These are phyloP conservation scores for Colletotrichum sp. DNA, from an alignment of 2,329 filamentous ascomycete species.

Conservation along the genomic window DNA sequence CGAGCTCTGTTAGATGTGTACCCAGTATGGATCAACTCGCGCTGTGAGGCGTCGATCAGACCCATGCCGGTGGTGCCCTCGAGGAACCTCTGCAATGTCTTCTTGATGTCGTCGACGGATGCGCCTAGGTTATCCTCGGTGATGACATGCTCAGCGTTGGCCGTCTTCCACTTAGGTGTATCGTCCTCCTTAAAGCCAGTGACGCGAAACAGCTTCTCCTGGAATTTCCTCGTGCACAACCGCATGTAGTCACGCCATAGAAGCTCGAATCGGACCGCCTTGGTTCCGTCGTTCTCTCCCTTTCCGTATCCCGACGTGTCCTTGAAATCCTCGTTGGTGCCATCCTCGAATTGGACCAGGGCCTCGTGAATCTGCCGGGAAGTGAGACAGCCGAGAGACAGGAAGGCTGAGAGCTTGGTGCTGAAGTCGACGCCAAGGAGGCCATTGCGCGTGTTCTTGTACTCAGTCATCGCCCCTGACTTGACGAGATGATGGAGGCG, in stretches of 20 bases:
- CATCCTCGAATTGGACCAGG: conserved; percentile 74
- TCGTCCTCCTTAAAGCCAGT: conserved; percentile 64
- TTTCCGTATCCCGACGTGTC: conserved; percentile 63
- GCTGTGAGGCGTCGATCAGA: conserved; percentile 77
- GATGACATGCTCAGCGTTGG: conserved; percentile 42
- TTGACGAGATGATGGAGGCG: conserved; percentile 66
- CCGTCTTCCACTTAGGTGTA: conserved; percentile 55
- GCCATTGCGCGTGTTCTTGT: conserved; percentile 75
- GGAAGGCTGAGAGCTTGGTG: conserved; percentile 77
- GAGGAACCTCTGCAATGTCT: conserved; percentile 63
- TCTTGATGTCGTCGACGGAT: conserved; percentile 42
- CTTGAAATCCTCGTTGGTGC: conserved; percentile 45
- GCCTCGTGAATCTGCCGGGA: conserved; percentile 74
- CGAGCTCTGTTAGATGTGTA: conserved; percentile 80
- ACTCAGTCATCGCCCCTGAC: conserved; percentile 64
- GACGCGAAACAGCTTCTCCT: conserved; percentile 65
- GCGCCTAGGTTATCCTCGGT: conserved; percentile 27
- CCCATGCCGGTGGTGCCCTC: conserved; percentile 76
- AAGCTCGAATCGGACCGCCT: conserved; percentile 73
- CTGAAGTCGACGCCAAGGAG: conserved; percentile 74
- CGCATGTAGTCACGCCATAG: conserved; percentile 85
- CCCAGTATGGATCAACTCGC: conserved; percentile 76
- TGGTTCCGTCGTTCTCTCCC: conserved; percentile 76
- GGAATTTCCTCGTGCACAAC: conserved; percentile 75
- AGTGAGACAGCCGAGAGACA: conserved; percentile 75